Base-by-base conservation (phyloP, 2,329 filamentous ascomycete species). In the Ramularia collo-cygni region DNA sequence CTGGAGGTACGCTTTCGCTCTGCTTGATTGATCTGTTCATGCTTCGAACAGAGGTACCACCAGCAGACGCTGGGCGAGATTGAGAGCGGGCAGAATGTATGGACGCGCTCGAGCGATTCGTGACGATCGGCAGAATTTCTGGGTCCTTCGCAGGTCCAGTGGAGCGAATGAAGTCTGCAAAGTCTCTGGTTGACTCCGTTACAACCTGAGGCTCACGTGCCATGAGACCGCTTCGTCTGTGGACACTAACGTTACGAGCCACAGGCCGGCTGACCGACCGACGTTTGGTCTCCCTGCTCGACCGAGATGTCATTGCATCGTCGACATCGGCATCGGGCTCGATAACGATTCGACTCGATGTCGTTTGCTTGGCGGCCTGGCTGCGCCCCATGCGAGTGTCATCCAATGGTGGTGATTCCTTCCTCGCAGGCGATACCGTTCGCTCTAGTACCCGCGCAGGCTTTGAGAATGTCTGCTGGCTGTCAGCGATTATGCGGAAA, bases 81-180 rank as follows among this genome's bases (percentile, higher is more conserved):
- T 40, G 37, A 6, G 21, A 24, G 19, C 40, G 35, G 8, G 43
- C 21, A 9, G 41, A 45, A 15, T 48, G 41, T 14, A 24, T 33
- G 31, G 12, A 16, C 9, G 31, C 19, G 17, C 16, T 33, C 19
- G 16, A 16, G 13, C 31, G 31, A 33, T 19, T 33, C 31, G 31
- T 19, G 35, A 48, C 34, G 29, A 54, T 40, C 15, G 50, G 47
- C 15, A 38, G 35, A 30, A 41, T 38, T 26, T 47, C 44, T 34
- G 43, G 50, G 42, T 61, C 59, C 35, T 53, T 43, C 48, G 54
- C 42, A 53, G 90, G 84, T 2, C 86, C 87, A 19, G 87, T 94
- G 1, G 83, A 85, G 44, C 86, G 82, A 55, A 94, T 86, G 59
- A 95, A 95, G 43, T 93, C 83, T 15, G 87, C 85, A 65, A 95